Percentiles rank a stretch among this genome's conserved stretches.
Evolutionary conservation across 176 grass and related monocot genomes (phyloP).

Genomic region (Rhynchospora pubera): DNA sequence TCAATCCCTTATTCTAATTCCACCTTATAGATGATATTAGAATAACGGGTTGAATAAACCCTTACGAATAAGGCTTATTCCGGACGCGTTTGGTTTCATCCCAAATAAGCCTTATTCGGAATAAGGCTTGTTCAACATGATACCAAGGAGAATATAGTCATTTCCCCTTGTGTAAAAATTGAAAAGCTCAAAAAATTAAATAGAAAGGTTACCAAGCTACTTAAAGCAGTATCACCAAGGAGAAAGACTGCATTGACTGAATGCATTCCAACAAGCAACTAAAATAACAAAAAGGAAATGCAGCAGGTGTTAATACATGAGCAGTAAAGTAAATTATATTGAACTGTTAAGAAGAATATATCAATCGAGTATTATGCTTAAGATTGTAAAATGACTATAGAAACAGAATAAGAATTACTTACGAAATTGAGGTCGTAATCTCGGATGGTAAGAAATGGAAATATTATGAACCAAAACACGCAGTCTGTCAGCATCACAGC

Average conservation of each 20-base stretch:
- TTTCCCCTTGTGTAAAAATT: neutral
- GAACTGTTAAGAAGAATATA: neutral
- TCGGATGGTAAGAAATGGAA: conserved; percentile 77
- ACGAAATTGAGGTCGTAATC: conserved; percentile 88
- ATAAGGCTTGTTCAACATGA: too few relatives aligned
- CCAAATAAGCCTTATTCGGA: too few relatives aligned
- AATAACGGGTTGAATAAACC: too few relatives aligned
- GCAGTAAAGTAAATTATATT: neutral
- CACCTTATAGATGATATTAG: too few relatives aligned
- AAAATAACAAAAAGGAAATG: neutral
- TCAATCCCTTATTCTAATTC: too few relatives aligned
- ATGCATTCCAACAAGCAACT: conserved; percentile 90
- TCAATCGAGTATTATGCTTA: neutral
- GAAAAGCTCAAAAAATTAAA: neutral
- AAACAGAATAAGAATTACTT: conserved; percentile 28
- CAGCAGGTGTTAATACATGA: neutral
- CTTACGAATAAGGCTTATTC: too few relatives aligned
- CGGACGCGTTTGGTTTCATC: too few relatives aligned
- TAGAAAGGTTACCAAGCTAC: conserved; percentile 45
- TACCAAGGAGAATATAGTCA: too few relatives aligned
- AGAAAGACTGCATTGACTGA: conserved; percentile 83
- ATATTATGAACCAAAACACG: conserved; percentile 98
- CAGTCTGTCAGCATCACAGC: conserved; percentile 93
- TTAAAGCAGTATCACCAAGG: conserved; percentile 73
- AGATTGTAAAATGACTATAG: neutral